These are phyloP conservation scores for Lycium barbarum DNA, from an alignment of 257 asterid species.

Conservation along the genomic window DNA sequence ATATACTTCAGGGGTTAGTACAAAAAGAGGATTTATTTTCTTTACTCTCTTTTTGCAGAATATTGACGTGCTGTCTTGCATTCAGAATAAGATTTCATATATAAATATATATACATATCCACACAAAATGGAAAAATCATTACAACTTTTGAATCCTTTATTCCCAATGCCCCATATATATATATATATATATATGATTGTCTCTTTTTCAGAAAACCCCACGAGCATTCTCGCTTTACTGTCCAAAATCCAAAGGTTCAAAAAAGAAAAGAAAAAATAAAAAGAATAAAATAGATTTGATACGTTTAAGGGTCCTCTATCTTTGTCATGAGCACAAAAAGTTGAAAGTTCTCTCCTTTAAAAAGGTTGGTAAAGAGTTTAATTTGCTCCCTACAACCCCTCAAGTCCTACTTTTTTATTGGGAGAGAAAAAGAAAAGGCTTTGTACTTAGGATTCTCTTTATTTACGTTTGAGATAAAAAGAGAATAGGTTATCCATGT, in stretches of 20 bases:
- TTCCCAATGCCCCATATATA: conserved; percentile 26
- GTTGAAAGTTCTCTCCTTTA: conserved; percentile 35
- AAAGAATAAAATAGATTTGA: background rate
- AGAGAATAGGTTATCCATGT: background rate
- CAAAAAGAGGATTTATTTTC: conserved; percentile 18
- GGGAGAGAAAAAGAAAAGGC: conserved; percentile 39
- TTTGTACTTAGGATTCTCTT: conserved; percentile 63
- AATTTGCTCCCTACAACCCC: conserved; percentile 52
- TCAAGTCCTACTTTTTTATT: conserved; percentile 39
- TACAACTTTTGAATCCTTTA: conserved; percentile 58
- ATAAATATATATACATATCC: conserved; percentile 21
- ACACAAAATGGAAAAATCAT: conserved; percentile 47
- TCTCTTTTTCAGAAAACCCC: conserved; percentile 48
- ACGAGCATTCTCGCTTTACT: conserved; percentile 35
- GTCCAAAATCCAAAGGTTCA: conserved; percentile 36
- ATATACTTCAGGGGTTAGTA: conserved; percentile 22
- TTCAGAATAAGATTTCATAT: conserved; percentile 62
- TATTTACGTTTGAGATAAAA: conserved; percentile 19
- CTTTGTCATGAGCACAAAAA: conserved; percentile 56
- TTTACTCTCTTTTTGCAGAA: background rate
- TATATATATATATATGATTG: background rate
- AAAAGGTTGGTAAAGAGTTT: conserved; percentile 20
- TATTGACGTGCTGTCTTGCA: conserved; percentile 47
- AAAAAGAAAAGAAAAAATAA: conserved; percentile 29
- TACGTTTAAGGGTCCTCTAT: conserved; percentile 29